These are phyloP conservation scores for Pulveroboletus sp. DNA, from an alignment of 1,284 basidiomycete species.

Conservation along the genomic window DNA sequence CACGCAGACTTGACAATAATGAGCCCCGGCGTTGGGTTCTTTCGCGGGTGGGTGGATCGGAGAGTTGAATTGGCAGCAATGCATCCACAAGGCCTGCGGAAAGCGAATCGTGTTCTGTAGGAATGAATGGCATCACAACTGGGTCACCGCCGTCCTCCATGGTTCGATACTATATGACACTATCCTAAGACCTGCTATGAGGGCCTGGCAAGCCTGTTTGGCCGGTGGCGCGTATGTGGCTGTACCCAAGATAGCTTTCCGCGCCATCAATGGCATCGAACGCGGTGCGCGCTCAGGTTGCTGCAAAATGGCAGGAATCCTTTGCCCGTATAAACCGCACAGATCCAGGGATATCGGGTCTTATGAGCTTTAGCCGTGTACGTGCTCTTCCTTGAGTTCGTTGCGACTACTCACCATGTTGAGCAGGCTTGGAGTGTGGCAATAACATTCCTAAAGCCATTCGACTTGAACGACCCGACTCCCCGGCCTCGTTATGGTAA, in stretches of 20 bases:
- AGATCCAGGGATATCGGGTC: constrained; percentile 60
- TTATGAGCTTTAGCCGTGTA: constrained; percentile 64
- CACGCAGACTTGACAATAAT: background rate
- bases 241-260: constrained; percentile 11
- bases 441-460: constrained; percentile 53
- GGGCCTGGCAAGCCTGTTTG: too few species aligned
- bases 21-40: constrained; percentile 9
- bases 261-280: constrained; percentile 44
- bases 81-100: constrained; percentile 1
- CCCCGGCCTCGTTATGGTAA: constrained; percentile 38
- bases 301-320: constrained; percentile 69
- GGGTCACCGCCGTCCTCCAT: constrained; percentile 14
- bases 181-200: background rate
- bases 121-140: constrained; percentile 23
- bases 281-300: constrained; percentile 56
- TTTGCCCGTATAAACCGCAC: constrained; percentile 61
- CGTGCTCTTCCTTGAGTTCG: constrained; percentile 12
- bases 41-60: constrained; percentile 7
- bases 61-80: background rate
- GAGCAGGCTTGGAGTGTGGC: constrained; percentile 62
- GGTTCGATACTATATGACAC: background rate
- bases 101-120: constrained; percentile 17
- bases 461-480: constrained; percentile 42
- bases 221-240: constrained; percentile 14
- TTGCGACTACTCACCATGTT: background rate